Base-by-base conservation (phyloP, 225 moss, liverwort and hornwort species). In the Polytrichum commune region DNA sequence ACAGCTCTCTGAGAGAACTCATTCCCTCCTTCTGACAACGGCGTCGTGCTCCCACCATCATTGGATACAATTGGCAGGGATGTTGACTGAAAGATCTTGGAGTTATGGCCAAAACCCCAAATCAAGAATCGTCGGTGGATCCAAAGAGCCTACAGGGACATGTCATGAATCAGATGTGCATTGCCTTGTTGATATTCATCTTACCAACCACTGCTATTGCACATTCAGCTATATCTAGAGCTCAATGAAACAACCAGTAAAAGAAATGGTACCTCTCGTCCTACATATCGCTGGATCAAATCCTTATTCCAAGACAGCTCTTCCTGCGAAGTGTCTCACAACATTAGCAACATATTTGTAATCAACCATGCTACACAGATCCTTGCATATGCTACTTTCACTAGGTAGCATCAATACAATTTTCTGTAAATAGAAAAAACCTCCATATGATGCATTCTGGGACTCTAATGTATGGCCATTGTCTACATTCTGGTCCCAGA, bases 271-370 rank as follows among this genome's bases (percentile, higher is more conserved):
- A 94, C 97, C 88, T 97, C 97, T 71, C 92, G 91, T 74, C 97
- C 97, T 33, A 90, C 74, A 69, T 75, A 97, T 29, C 72, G 77
- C 72, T 90, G 83, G 60, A 94, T 91, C 74, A 94, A 72, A 62
- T 88, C 79, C 69, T 79, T 89, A 73, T 82, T 91, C 97, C 97
- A 97, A 60, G 82, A 74, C 71, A 90, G 83, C 78, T 97, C 97
- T 71, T 97, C 92, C 94, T 97, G 87, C 65, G 88, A 46, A 20
- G 6, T 58, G 19, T 58, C 46, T 16, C 46, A 46, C 46, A 46
- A 16, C 10, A 16, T 46, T 4, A 46, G 46, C 10, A 46, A 46
- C 46, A 46, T 16, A 46, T 46, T 46, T 16, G 16, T 4, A 16
- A 35, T 9, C 35, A 9, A 33, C 35, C 35, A 9, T 35, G 35